phyloP scores from a whole-genome alignment of 2,329 filamentous ascomycete species.

The Ophiobolus disseminans region DNA sequence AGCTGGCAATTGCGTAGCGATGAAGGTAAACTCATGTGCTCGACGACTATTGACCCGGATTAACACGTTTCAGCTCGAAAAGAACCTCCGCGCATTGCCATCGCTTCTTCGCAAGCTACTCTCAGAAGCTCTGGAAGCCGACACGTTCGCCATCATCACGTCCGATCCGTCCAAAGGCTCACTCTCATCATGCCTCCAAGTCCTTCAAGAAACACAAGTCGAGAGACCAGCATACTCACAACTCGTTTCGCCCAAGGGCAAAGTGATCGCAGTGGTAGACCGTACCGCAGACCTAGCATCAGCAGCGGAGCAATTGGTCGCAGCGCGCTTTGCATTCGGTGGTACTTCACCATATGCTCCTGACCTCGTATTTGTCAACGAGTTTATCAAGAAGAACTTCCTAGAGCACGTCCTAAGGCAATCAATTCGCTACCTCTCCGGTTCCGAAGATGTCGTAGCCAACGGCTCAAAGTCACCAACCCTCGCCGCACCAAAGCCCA shows the following conservation, averaged over 20 bases:
- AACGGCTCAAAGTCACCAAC: slow-evolving; percentile 16
- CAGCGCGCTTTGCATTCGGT: slow-evolving; percentile 62
- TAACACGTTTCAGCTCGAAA: slow-evolving; percentile 45
- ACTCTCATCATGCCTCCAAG: slow-evolving; percentile 33
- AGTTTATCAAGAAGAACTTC: slow-evolving; percentile 65
- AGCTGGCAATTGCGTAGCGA: slow-evolving; percentile 59
- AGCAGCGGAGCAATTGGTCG: slow-evolving; percentile 62
- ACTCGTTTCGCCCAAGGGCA: slow-evolving; percentile 45
- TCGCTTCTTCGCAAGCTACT: slow-evolving; percentile 50
- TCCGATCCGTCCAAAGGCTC: slow-evolving; percentile 36
- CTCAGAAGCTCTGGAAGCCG: slow-evolving; percentile 52
- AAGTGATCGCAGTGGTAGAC: slow-evolving; percentile 65
- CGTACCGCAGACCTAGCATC: slow-evolving; percentile 62
- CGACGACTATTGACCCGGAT: background rate
- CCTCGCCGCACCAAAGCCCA: slow-evolving; percentile 12
- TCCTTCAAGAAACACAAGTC: slow-evolving; percentile 41
- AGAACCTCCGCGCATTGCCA: slow-evolving; percentile 48
- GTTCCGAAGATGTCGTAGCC: slow-evolving; percentile 7
- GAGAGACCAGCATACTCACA: slow-evolving; percentile 31
- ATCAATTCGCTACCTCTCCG: slow-evolving; percentile 37
- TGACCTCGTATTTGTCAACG: slow-evolving; percentile 69
- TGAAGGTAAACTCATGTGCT: slow-evolving; percentile 52
- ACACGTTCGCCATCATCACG: slow-evolving; percentile 57
- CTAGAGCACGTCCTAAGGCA: slow-evolving; percentile 57
- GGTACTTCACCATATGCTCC: slow-evolving; percentile 67